These are phyloP conservation scores for Parastagonospora nodorum DNA, from an alignment of 2,329 filamentous ascomycete genomes.

Conservation along the genomic window DNA sequence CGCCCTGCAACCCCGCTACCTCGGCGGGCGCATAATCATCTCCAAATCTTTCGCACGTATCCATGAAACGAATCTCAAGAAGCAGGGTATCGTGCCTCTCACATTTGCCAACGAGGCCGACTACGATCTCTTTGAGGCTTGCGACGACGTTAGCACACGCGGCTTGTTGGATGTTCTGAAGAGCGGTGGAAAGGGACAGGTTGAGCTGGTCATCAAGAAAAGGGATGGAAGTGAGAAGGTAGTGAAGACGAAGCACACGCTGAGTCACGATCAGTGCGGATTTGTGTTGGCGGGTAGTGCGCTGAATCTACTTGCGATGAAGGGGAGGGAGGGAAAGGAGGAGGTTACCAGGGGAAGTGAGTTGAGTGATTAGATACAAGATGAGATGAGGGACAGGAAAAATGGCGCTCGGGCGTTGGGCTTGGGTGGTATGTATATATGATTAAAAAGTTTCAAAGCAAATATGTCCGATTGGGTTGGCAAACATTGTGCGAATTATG, in stretches of 20 bases:
- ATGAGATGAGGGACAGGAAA: too few relatives aligned
- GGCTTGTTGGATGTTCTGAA: constrained; percentile 82
- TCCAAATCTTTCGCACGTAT: constrained; percentile 89
- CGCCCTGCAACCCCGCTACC: constrained; percentile 86
- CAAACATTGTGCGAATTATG: too few relatives aligned
- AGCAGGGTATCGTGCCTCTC: constrained; percentile 93
- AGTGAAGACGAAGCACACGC: constrained; percentile 82
- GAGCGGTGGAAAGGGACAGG: constrained; percentile 76
- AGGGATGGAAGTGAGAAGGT: constrained; percentile 66
- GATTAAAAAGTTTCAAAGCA: too few relatives aligned
- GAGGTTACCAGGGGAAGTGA: constrained; percentile 45
- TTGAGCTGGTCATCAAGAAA: constrained; percentile 63
- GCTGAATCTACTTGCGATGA: constrained; percentile 81
- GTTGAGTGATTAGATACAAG: constrained; percentile 41
- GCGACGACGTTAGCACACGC: constrained; percentile 81
- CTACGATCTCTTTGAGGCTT: constrained; percentile 81
- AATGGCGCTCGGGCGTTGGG: too few relatives aligned
- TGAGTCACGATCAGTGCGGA: constrained; percentile 86
- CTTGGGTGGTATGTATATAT: too few relatives aligned
- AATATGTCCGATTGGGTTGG: too few relatives aligned
- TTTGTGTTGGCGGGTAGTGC: constrained; percentile 95
- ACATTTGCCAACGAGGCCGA: constrained; percentile 88
- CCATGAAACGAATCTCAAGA: constrained; percentile 95
- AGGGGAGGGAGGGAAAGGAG: constrained; percentile 50
- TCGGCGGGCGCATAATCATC: constrained; percentile 82